phyloP scores from a whole-genome alignment of 495 filamentous ascomycete species.

The Xylaria flabelliformis region DNA sequence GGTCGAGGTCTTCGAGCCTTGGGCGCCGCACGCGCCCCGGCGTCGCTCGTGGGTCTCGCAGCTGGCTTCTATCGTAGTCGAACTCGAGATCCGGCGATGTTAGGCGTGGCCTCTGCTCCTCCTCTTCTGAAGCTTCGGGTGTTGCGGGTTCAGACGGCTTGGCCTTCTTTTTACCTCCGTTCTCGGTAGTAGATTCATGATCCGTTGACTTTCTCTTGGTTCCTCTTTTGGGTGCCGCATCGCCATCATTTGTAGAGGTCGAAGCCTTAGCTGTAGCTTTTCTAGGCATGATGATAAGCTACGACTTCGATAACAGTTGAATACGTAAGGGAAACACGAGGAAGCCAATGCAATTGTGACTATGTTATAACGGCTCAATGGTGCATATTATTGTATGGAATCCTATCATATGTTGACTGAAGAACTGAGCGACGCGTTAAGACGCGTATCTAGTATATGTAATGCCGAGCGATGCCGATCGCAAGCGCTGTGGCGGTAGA shows the following conservation, averaged over 20 bases:
- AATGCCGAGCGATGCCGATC: not conserved
- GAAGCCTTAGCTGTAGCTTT: not conserved
- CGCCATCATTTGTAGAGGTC: not conserved
- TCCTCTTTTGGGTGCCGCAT: constrained; percentile 10
- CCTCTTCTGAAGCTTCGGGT: not conserved
- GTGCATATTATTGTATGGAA: not conserved
- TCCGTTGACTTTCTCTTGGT: constrained; percentile 31
- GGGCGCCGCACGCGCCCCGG: constrained; percentile 33
- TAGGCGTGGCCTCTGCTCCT: constrained; percentile 25
- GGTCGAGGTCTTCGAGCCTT: not conserved
- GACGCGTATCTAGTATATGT: not conserved
- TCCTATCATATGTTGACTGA: not conserved
- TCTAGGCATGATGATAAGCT: not conserved
- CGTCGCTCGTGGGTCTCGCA: constrained; percentile 34
- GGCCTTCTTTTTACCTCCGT: constrained; percentile 1
- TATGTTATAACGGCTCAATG: not conserved
- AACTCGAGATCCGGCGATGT: constrained; percentile 37
- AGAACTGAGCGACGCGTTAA: not conserved
- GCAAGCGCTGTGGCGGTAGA: not conserved
- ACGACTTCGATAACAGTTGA: not conserved
- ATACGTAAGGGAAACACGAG: not conserved
- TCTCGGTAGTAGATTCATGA: not conserved
- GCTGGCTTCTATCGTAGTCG: constrained; percentile 32
- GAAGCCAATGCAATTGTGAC: not conserved
- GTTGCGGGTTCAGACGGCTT: not conserved